Evolutionary conservation across 1,284 basidiomycete genomes (phyloP).

Genomic region (Trametes hirsuta): DNA sequence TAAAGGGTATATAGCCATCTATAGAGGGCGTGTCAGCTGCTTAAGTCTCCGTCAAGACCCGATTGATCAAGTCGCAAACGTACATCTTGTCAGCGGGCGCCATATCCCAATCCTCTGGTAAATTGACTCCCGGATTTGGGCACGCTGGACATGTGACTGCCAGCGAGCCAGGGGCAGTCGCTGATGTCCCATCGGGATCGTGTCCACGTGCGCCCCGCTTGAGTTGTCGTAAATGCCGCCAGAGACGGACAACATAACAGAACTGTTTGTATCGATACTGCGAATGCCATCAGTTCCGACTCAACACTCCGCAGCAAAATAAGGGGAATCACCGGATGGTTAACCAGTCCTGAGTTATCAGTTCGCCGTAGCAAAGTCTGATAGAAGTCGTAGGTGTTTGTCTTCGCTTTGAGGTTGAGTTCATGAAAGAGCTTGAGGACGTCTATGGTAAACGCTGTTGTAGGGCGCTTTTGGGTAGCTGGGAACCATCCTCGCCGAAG

Average conservation of each 20-base stretch:
- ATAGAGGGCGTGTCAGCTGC: background rate
- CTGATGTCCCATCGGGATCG: slow-evolving; percentile 12
- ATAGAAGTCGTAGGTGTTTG: no score
- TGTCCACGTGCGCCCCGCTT: slow-evolving; percentile 30
- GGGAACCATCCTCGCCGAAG: no score
- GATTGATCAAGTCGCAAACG: background rate
- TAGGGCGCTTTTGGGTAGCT: no score
- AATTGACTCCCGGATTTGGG: slow-evolving; percentile 32
- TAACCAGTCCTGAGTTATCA: no score
- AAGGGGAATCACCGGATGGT: no score
- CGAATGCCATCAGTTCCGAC: no score
- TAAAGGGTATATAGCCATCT: slow-evolving; percentile 32
- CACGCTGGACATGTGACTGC: slow-evolving; percentile 33
- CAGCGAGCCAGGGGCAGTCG: slow-evolving; percentile 18
- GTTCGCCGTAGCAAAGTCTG: no score
- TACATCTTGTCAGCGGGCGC: slow-evolving; percentile 16
- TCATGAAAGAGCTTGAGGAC: no score
- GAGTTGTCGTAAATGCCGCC: slow-evolving; percentile 25
- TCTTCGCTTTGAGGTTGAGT: no score
- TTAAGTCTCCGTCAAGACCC: no score
- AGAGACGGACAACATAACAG: background rate
- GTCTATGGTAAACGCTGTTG: no score
- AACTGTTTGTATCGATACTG: slow-evolving; percentile 14
- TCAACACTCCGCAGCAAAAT: no score
- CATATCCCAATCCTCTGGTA: slow-evolving; percentile 27